Base-by-base conservation (phyloP, 257 asterid genomes). In the Thymus quinquecostatus region DNA sequence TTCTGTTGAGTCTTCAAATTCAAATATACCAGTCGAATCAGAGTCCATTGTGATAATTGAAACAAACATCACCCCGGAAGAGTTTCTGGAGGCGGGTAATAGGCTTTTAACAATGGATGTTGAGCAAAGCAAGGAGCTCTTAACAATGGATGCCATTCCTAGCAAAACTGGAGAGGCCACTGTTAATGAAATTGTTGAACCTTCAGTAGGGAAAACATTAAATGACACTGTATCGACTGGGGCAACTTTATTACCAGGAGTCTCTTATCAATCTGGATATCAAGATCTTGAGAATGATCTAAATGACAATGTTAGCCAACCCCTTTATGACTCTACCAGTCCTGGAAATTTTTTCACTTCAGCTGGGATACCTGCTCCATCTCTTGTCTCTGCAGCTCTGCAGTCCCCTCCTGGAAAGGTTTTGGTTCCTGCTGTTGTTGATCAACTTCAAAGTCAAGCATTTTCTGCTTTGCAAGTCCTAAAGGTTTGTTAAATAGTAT, bases 281-380 rank as follows among this genome's bases (percentile, higher is more conserved):
- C 92, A 82, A 73, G 79, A 75, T 77, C 82, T 60, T 70, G 84
- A 73, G 60, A 79, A 78, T 45, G 81, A 56, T 49, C 69, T 45
- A 74, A 83, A 77, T 70, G 83, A 81, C 66, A 44, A 64, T 70
- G 82, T 72, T 76, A 71, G 69, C 78, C 73, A 73, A 83, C 60
- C 90, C 69, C 67, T 47, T 68, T 68, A 82, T 57, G 85, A 78
- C 78, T 80, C 84, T 68, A 71, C 68, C 28, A 82, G 64, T 81
- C 84, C 86, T 82, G 96, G 79, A 69, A 78, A 64, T 47, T 65
- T 69, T 73, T 89, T 88, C 83, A 77, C 89, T 71, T 83, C 93
- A 62, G 96, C 89, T 72, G 96, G 96, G 78, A 85, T 89, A 80
- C 99, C 99, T 77, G 99, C 99, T 81, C 98, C 98, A 60, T 85